Evolutionary conservation across 164 flowering plant species (phyloP), one percentile per base, ranked within the genome.

Genomic region (Vitis cinerea): DNA sequence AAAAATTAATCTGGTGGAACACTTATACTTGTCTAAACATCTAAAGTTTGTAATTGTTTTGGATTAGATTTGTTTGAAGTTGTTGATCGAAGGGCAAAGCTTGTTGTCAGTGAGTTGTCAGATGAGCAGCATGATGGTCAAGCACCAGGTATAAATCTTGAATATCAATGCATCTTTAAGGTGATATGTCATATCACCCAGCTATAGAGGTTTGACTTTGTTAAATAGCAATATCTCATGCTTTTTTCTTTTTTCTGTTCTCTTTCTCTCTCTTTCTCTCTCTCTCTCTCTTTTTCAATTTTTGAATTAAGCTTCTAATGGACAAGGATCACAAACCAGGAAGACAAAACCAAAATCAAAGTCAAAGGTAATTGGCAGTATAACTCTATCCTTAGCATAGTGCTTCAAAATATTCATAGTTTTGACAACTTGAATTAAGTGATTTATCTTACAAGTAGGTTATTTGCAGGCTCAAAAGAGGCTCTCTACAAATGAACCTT

Each of bases 81-180:
- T 59, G 97, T 96, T 49, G 99, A 96, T 79, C 87, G 98, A 70
- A 83, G 87, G 75, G 99, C 99, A 67, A 96, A 93, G 87, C 85
- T 88, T 73, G 99, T 87, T 50, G 99, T 81, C 14, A 83, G 79
- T 67, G 99, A 96, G 53, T 75, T 87, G 74, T 53, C 90, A 50
- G 99, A 90, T 44, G 98, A 93, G 72, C 90, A 86, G 67, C 68
- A 85, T 64, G 83, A 84, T 72, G 70, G 65, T 64, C 87, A 78
- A 61, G 27, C 82, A 54, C 68, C 87, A 85, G 99, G 98, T 92
- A 86, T 72, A 15, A n/a, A 31, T 72, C 57, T 75, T 19, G 19
- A 9, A 58, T 63, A 31, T 67, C n/a, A 5, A 9, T 30, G 15
- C 59, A 29, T 9, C 9, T 63, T 53, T 23, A 23, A 23, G 23